Base-by-base conservation (phyloP, 306 rosid genomes). In the Ochetophila trinervis region DNA sequence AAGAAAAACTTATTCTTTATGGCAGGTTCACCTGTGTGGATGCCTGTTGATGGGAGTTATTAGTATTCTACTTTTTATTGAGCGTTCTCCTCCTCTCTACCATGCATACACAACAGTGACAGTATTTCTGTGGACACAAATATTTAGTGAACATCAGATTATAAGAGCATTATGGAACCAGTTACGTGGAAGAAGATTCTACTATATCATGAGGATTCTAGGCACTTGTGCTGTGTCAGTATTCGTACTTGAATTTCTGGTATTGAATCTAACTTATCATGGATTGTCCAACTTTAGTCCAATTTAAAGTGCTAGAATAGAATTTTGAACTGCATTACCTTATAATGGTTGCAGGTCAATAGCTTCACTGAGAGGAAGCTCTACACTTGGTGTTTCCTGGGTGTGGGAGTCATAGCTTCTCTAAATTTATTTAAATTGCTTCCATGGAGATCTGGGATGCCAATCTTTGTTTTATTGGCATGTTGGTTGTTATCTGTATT, bases 351-450 rank as follows among this genome's bases (percentile, higher is more conserved):
- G 80, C 82, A 90, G 97, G 95, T 90, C 52, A 59, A 84, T 76
- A 90, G 97, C 80, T 90, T 90, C 80, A 78, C 87, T 10, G 92
- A 87, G 73, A 90, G 97, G 83, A 87, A 80, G 80, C 90, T 90
- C 79, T 90, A 90, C 70, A 85, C 95, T 60, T 78, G 88, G 85
- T 87, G 89, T 77, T 90, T 90, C 80, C 74, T 90, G 59, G 61
- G 70, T 69, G 58, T 68, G 21, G 97, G 97, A 68, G 79, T 72
- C 65, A 12, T 65, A 45, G 80, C 84, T 72, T 82, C 84, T 53
- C 57, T 84, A 19, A 84, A 76, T 84, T 86, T 87, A 53, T 77
- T 67, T 6, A 82, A 78, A 35, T 76, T 71, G 51, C 80, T 84
- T 78, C 90, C 97, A 56, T 86, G 95, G 95, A 84, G 95, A 87